Conservation (phyloP, 139 green algal genomes). For the Picochlorum sp. region DNA sequence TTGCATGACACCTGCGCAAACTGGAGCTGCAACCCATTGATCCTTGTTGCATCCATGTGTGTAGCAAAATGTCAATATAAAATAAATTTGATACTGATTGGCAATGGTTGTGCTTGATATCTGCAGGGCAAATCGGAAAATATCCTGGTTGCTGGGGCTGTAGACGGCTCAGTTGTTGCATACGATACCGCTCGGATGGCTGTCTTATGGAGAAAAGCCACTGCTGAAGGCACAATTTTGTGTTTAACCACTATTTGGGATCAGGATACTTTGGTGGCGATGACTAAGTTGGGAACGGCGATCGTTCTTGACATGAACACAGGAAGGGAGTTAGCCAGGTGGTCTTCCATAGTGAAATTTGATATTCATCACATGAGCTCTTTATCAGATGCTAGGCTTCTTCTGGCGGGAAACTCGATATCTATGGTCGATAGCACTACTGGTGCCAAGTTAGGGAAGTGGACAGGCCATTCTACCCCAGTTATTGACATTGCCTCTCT, state of each 20-base stretch:
- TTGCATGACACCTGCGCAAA: too few relatives aligned
- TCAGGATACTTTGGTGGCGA: background rate
- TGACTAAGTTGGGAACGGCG: background rate
- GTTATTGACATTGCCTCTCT: background rate
- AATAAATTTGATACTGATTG: too few relatives aligned
- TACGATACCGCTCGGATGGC: slow-evolving; percentile 3
- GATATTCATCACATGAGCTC: background rate
- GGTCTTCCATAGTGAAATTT: background rate
- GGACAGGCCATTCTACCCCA: slow-evolving; percentile 7
- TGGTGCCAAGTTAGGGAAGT: slow-evolving; percentile 1
- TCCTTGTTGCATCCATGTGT: too few relatives aligned
- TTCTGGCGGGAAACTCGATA: background rate
- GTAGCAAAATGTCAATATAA: too few relatives aligned
- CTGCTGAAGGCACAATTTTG: background rate
- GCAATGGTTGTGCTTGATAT: too few relatives aligned
- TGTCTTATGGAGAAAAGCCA: background rate
- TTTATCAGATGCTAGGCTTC: background rate
- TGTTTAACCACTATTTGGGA: background rate
- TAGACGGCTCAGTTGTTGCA: background rate
- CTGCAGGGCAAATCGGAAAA: background rate
- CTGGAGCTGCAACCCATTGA: too few relatives aligned
- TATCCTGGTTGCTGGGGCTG: background rate
- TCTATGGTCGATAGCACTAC: background rate
- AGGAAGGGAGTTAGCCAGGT: background rate
- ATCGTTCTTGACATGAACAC: background rate